phyloP scores from a whole-genome alignment of 768 basidiomycete genomes.

The Lepiota venenata region DNA sequence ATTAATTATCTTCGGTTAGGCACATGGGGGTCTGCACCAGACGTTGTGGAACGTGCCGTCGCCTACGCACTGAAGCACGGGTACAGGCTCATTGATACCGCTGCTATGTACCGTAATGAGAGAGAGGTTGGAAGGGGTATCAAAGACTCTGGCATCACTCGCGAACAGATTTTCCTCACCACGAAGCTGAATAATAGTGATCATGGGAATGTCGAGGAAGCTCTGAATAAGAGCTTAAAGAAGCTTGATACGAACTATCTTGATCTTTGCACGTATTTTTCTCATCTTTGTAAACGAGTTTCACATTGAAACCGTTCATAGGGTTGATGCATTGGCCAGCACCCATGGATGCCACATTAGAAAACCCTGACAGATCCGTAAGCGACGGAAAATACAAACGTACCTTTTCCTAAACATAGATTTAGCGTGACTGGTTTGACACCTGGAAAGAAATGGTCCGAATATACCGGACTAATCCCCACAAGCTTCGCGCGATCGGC shows the following conservation, averaged over 20 bases:
- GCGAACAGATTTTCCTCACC: constrained; percentile 77
- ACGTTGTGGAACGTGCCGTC: constrained; percentile 71
- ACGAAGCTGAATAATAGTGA: constrained; percentile 67
- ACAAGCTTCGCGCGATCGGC: constrained; percentile 80
- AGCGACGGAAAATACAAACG: neutral
- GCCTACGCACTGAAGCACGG: constrained; percentile 69
- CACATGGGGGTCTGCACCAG: constrained; percentile 77
- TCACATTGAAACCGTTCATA: constrained; percentile 18
- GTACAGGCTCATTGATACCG: constrained; percentile 73
- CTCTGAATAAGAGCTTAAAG: constrained; percentile 67
- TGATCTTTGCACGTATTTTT: constrained; percentile 58
- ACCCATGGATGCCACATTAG: constrained; percentile 56
- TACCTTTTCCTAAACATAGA: neutral
- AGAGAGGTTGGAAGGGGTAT: constrained; percentile 81
- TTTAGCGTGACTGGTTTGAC: constrained; percentile 57
- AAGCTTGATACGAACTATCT: constrained; percentile 72
- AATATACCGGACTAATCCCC: constrained; percentile 57
- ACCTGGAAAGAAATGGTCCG: constrained; percentile 81
- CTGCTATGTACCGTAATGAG: constrained; percentile 71
- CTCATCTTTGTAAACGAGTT: neutral
- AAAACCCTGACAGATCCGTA: constrained; percentile 45
- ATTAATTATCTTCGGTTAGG: constrained; percentile 31
- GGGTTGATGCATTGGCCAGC: constrained; percentile 86
- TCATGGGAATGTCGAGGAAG: constrained; percentile 54
- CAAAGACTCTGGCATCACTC: constrained; percentile 66